phyloP scores from a whole-genome alignment of 1,284 basidiomycete species.

The Rhodotorula sp. region DNA sequence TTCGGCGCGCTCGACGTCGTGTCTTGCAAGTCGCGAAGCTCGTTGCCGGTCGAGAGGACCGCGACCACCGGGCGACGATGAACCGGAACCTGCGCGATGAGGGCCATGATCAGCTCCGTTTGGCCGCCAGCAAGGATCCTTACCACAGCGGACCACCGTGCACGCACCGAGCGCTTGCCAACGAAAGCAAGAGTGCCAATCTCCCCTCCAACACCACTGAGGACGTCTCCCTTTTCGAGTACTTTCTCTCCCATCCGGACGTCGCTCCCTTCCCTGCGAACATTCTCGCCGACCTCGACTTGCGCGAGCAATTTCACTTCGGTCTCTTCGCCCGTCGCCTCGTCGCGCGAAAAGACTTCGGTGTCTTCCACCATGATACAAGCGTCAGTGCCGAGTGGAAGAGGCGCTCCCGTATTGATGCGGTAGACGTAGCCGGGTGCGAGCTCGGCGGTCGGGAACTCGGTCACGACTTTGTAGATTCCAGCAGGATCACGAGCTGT shows the following conservation, averaged over 20 bases:
- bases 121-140: too few species aligned
- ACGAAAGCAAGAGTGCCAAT: slow-evolving; percentile 80
- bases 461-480: slow-evolving; percentile 67
- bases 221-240: slow-evolving; percentile 60
- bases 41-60: slow-evolving; percentile 79
- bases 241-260: slow-evolving; percentile 66
- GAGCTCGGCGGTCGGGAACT: slow-evolving; percentile 52
- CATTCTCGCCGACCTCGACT: slow-evolving; percentile 67
- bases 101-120: background rate
- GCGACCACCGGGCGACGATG: slow-evolving; percentile 70
- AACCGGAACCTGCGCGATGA: slow-evolving; percentile 59
- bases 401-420: slow-evolving; percentile 72
- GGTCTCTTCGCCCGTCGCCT: slow-evolving; percentile 60
- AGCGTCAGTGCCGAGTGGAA: slow-evolving; percentile 70
- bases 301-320: slow-evolving; percentile 66
- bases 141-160: background rate
- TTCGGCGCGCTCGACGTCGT: slow-evolving; percentile 33
- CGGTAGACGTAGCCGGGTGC: slow-evolving; percentile 63
- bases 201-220: slow-evolving; percentile 71
- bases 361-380: slow-evolving; percentile 93
- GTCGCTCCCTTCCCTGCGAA: slow-evolving; percentile 71
- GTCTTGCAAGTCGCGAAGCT: slow-evolving; percentile 65
- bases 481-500: slow-evolving; percentile 50
- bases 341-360: slow-evolving; percentile 55
- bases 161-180: slow-evolving; percentile 63